Evolutionary conservation across 495 filamentous ascomycete genomes (phyloP), one percentile per base, ranked within the genome.

Genomic region (Parathielavia hyrcaniae): DNA sequence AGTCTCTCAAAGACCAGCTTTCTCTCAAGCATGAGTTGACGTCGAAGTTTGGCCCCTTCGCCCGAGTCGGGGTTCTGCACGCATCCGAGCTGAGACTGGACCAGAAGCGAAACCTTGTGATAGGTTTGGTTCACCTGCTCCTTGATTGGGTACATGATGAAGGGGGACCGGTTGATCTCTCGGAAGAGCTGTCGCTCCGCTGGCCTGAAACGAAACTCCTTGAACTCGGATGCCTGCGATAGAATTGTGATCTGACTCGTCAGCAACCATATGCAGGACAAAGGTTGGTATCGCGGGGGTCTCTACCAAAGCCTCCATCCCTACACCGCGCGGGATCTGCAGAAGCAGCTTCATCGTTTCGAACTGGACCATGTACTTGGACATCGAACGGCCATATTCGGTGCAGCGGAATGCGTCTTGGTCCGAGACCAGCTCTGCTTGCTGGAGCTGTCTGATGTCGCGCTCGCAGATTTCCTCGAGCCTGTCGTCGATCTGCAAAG

Each of bases 291-390:
- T 19, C 6, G 30, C 22, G 45, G 47, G 57, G 46, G 32, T 0
- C 86, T 74, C n/a, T 73, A 93, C 89, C 67, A 95, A 86, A 32
- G 89, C 78, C 35, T 84, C 83, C 22, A 90, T 74, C 6, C 78
- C 79, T 1, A 84, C 80, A 19, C 80, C 80, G 8, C 71, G 67
- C 23, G 81, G 78, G 53, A 98, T 73, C 2, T 74, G 73, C 22
- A 96, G 68, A 4, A 97, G 68, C 2, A 77, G 70, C 63, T 85
- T 87, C 91, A 97, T 97, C 0, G 91, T 96, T 44, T 87, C 79
- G 63, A 95, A 95, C n/a, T 84, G 83, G 3, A 98, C 75, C 74
- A 91, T 96, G 67, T 96, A 97, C 52, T 84, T 85, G 39, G 93
- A 89, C 93, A 98, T 98, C 1, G 89, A 87, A 55, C 89, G 79